These are phyloP conservation scores for Hanseniaspora lachancei DNA, from an alignment of 805 yeast species.

Conservation along the genomic window DNA sequence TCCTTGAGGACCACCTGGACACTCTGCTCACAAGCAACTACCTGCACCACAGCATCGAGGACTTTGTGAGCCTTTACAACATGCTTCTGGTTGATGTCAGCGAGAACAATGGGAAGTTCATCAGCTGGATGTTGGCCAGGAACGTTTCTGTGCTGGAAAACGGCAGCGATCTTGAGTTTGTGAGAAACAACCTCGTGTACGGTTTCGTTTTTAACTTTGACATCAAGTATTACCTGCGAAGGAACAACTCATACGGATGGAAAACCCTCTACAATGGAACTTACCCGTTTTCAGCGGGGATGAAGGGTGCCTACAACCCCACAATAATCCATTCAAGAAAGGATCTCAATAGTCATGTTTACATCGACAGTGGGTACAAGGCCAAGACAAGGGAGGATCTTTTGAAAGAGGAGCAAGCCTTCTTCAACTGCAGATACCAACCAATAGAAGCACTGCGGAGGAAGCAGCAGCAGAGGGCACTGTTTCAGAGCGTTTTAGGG, in stretches of 20 bases:
- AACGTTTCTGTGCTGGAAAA: background rate
- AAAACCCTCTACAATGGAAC: background rate
- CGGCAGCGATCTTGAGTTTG: background rate
- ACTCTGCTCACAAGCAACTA: background rate
- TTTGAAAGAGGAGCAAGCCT: background rate
- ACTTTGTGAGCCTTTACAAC: slow-evolving; percentile 1
- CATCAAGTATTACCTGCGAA: background rate
- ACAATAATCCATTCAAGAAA: background rate
- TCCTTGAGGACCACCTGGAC: background rate
- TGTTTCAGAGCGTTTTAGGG: background rate
- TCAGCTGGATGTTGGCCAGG: background rate
- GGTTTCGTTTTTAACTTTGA: background rate
- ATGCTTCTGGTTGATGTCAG: background rate
- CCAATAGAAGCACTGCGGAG: background rate
- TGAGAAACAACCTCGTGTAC: background rate
- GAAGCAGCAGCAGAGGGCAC: background rate
- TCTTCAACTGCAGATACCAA: background rate
- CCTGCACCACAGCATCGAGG: background rate
- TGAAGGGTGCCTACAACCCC: background rate
- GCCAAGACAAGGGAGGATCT: background rate
- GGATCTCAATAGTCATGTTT: background rate
- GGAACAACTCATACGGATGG: background rate
- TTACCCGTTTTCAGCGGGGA: background rate
- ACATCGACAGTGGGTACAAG: background rate
- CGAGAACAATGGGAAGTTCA: background rate